Evolutionary conservation across 2,329 filamentous ascomycete genomes (phyloP), one percentile per base, ranked within the genome.

Genomic region (Paraconiothyrium brasiliense): DNA sequence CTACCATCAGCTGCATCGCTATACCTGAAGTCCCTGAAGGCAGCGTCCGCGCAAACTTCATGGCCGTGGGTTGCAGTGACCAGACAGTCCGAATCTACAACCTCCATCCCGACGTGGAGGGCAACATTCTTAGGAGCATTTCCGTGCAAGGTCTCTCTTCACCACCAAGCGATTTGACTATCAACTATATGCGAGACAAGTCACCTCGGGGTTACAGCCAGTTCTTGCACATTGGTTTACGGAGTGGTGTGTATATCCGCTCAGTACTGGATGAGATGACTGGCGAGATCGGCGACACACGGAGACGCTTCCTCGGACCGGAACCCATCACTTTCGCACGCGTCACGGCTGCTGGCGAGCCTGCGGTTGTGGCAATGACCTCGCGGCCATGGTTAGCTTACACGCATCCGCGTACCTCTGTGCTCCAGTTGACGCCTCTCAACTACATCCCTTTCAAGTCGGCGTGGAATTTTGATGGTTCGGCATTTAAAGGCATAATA

Each of bases 371-470:
- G 56, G 94, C 92, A 2, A 85, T 98, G 58, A 97, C 93, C 77
- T 96, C 94, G 16, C 89, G 94, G 59, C 92, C 95, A n/a, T 99
- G 94, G 94, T 85, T 99, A 4, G 94, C 94, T 47, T 98, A 98
- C 76, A 91, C 93, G 0, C 93, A 98, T 71, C 89, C 92, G 1
- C 90, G 94, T 62, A 94, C 91, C 2, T 92, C 92, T 73, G 90
- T 90, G 41, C 97, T 97, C 73, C 92, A 96, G 80, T 89, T 98
- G 68, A 97, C 94, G 0, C 95, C 96, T 0, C 82, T 99, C 34
- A 92, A 92, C 77, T 97, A 97, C 72, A 89, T 90, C 57, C 89
- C 91, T 44, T 86, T 99, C 32, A 93, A 97, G 78, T 97, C 93
- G 84, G 94, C 92, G 3, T 97, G 94, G 90, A 97, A 95, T 71